These are phyloP conservation scores for Elsinoe australis DNA, from an alignment of 2,329 filamentous ascomycete genomes.

Conservation along the genomic window DNA sequence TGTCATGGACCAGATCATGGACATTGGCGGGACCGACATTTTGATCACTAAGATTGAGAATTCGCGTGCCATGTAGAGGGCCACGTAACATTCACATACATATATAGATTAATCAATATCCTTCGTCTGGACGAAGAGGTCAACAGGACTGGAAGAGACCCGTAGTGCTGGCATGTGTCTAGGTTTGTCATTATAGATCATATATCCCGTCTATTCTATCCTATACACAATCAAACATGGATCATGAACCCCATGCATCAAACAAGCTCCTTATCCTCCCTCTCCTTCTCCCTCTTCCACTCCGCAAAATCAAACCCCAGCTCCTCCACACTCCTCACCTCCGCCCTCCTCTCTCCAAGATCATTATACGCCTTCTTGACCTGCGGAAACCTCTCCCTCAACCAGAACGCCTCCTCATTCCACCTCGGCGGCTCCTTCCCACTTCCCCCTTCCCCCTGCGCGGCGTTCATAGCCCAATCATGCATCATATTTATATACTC, in stretches of 20 bases:
- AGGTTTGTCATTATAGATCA: too few species aligned
- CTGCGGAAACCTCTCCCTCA: slow-evolving; percentile 57
- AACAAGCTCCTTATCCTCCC: slow-evolving; percentile 20
- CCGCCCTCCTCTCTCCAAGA: slow-evolving; percentile 49
- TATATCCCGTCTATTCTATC: too few species aligned
- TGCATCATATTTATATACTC: slow-evolving; percentile 62
- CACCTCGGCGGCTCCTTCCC: slow-evolving; percentile 64
- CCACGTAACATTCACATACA: neutral
- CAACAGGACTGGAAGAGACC: too few species aligned
- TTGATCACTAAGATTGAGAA: slow-evolving; percentile 82
- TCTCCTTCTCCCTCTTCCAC: slow-evolving; percentile 26
- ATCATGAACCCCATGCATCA: too few species aligned
- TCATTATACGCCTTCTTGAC: slow-evolving; percentile 66
- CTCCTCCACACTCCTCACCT: slow-evolving; percentile 59
- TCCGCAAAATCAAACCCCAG: slow-evolving; percentile 48
- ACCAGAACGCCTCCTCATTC: slow-evolving; percentile 64
- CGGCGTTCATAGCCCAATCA: slow-evolving; percentile 50
- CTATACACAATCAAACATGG: too few species aligned
- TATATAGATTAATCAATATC: neutral
- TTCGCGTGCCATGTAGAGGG: slow-evolving; percentile 44
- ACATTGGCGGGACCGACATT: slow-evolving; percentile 74
- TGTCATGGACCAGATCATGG: slow-evolving; percentile 76
- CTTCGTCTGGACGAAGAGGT: too few species aligned
- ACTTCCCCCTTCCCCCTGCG: slow-evolving; percentile 40
- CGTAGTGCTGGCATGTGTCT: too few species aligned